phyloP scores from a whole-genome alignment of 2,329 filamentous ascomycete species.

The Escovopsis sp. region DNA sequence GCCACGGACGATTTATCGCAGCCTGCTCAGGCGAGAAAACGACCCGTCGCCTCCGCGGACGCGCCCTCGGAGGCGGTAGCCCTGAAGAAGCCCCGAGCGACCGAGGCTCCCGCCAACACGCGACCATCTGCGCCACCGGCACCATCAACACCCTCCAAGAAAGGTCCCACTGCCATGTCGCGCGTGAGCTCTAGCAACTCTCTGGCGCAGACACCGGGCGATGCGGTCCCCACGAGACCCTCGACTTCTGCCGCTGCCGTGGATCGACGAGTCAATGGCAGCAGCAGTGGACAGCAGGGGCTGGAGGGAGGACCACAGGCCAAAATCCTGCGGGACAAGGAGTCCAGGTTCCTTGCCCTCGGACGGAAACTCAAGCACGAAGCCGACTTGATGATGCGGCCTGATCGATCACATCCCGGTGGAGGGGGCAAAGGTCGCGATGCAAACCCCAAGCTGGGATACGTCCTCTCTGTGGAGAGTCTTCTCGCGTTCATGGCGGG shows the following conservation, averaged over 20 bases:
- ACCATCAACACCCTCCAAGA: conserved; percentile 39
- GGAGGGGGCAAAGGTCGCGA: conserved; percentile 11
- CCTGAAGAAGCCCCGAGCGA: conserved; percentile 27
- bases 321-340: conserved; percentile 19
- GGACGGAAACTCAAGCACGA: conserved; percentile 40
- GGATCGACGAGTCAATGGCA: conserved; percentile 19
- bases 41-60: conserved; percentile 26
- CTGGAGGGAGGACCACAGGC: conserved; percentile 12
- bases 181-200: conserved; percentile 40
- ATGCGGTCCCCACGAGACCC: conserved; percentile 21
- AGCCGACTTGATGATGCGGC: conserved; percentile 29
- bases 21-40: conserved; percentile 29
- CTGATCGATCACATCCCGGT: no score
- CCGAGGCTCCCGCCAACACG: conserved; percentile 22
- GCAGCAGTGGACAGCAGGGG: conserved; percentile 15
- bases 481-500: conserved; percentile 38
- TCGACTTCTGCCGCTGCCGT: conserved; percentile 10
- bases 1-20: conserved; percentile 27
- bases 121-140: conserved; percentile 24
- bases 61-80: conserved; percentile 21
- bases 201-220: conserved; percentile 35
- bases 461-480: conserved; percentile 32
- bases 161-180: conserved; percentile 33
- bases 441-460: conserved; percentile 25
- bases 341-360: conserved; percentile 23